Evolutionary conservation across 2,329 filamentous ascomycete species (phyloP).

Genomic region (Cercospora sp.): DNA sequence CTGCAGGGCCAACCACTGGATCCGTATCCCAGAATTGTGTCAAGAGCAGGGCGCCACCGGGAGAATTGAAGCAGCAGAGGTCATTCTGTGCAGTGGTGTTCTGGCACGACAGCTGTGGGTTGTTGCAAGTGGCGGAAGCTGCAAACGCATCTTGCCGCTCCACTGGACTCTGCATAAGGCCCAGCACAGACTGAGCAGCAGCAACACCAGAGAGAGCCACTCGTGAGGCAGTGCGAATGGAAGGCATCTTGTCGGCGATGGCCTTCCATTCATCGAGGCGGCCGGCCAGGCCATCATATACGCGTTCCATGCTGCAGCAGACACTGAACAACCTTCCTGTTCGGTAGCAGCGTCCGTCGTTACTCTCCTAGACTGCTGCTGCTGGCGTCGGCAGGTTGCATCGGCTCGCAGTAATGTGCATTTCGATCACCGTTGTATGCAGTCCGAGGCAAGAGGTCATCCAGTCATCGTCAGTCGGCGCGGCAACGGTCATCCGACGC

Average conservation of each 20-base stretch:
- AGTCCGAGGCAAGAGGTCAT: slow-evolving; percentile 9
- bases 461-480: slow-evolving; percentile 7
- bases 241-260: slow-evolving; percentile 35
- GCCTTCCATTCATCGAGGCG: slow-evolving; percentile 16
- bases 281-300: slow-evolving; percentile 17
- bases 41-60: slow-evolving; percentile 68
- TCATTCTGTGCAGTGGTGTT: slow-evolving; percentile 62
- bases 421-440: slow-evolving; percentile 3
- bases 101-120: slow-evolving; percentile 61
- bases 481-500: slow-evolving; percentile 14
- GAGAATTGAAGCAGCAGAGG: slow-evolving; percentile 73
- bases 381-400: neutral
- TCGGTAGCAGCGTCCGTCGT: slow-evolving; percentile 10
- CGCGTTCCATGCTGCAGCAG: slow-evolving; percentile 6
- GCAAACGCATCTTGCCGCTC: slow-evolving; percentile 10
- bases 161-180: slow-evolving; percentile 24
- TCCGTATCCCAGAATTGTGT: slow-evolving; percentile 77
- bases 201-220: slow-evolving; percentile 35
- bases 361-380: neutral
- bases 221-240: slow-evolving; percentile 29
- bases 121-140: slow-evolving; percentile 37
- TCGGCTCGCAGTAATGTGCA: neutral
- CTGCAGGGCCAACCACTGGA: slow-evolving; percentile 63
- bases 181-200: slow-evolving; percentile 33
- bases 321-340: slow-evolving; percentile 14